Conservation (phyloP, 2,329 filamentous ascomycete species). For the Xylariaceae sp. region DNA sequence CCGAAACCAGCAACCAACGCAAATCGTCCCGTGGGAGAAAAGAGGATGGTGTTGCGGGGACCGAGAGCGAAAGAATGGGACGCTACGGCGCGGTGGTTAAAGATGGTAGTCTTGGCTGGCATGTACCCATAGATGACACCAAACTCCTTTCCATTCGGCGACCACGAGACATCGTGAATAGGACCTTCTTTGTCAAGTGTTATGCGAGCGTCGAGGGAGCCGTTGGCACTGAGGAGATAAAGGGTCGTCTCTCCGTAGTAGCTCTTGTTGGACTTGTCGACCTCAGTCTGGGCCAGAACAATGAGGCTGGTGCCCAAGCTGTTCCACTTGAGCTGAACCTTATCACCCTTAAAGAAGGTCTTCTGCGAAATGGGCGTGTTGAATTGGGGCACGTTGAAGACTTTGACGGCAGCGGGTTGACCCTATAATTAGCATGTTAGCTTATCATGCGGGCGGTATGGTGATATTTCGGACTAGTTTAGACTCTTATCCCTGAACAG, state of each 20-base stretch:
- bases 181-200: constrained; percentile 94
- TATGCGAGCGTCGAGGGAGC: constrained; percentile 87
- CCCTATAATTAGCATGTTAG: constrained; percentile 51
- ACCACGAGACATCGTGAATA: constrained; percentile 98
- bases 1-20: constrained; percentile 94
- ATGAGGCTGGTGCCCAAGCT: constrained; percentile 84
- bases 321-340: constrained; percentile 99
- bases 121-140: constrained; percentile 97
- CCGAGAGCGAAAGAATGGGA: constrained; percentile 82
- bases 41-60: constrained; percentile 91
- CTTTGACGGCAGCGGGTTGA: constrained; percentile 87
- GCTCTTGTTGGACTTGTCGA: constrained; percentile 97
- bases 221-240: constrained; percentile 88
- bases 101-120: constrained; percentile 98
- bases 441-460: neutral
- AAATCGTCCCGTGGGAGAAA: constrained; percentile 90
- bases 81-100: constrained; percentile 80
- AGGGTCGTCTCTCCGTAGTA: constrained; percentile 99
- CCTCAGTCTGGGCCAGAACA: constrained; percentile 94
- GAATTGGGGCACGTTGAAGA: constrained; percentile 91
- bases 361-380: constrained; percentile 83
- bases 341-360: constrained; percentile 99
- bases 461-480: neutral
- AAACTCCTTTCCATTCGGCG: constrained; percentile 94
- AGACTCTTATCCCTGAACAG: neutral